Percentiles rank a stretch among this genome's conserved stretches.
Conservation (phyloP, 129 eudicot species). For the Saposhnikovia divaricata region DNA sequence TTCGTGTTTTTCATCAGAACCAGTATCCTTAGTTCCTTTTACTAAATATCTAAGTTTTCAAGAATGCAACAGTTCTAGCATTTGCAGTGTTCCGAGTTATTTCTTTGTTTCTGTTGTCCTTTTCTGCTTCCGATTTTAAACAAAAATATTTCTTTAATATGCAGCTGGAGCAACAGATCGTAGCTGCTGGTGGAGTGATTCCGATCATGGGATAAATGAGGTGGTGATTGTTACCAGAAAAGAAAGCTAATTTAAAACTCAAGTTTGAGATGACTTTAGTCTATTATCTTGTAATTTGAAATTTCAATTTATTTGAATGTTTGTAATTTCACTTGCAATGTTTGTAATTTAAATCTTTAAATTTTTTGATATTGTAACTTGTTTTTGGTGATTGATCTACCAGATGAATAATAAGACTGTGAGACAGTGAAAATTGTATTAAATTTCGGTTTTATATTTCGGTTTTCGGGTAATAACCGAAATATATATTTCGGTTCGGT, state of each 20-base stretch:
- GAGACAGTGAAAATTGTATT: too few relatives aligned
- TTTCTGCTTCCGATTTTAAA: not conserved
- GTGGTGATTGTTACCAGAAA: not conserved
- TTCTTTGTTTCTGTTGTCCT: not conserved
- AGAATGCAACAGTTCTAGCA: not conserved
- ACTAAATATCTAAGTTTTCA: not conserved
- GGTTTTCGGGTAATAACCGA: too few relatives aligned
- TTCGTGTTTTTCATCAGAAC: not conserved
- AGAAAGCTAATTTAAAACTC: not conserved
- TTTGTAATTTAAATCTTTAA: too few relatives aligned
- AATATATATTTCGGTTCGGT: too few relatives aligned
- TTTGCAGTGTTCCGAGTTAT: not conserved
- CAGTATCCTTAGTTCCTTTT: not conserved
- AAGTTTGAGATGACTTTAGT: too few relatives aligned
- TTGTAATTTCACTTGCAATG: too few relatives aligned
- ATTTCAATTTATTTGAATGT: too few relatives aligned
- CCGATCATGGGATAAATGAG: not conserved
- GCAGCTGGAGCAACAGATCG: conserved; percentile 8
- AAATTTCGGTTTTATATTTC: too few relatives aligned
- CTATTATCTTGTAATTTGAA: too few relatives aligned
- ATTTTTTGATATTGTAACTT: too few relatives aligned
- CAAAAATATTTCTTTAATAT: not conserved
- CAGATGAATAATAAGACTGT: too few relatives aligned
- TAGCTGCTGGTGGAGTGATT: conserved; percentile 8
- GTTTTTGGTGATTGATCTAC: too few relatives aligned